phyloP scores from a whole-genome alignment of 495 filamentous ascomycete genomes.

The Lophiotrema nucula region DNA sequence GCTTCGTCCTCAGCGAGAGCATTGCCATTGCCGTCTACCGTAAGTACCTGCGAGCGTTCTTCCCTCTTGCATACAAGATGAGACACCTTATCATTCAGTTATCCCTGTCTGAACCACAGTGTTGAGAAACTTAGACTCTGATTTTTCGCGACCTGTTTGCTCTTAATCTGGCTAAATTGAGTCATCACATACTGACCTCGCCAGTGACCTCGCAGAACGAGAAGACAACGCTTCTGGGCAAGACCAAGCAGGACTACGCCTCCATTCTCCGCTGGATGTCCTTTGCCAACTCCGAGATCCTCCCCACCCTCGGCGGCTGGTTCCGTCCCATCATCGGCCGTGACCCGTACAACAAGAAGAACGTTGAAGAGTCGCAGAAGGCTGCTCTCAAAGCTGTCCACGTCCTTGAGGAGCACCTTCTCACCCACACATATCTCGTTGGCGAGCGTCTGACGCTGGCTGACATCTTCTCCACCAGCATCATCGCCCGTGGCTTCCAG shows the following conservation, averaged over 20 bases:
- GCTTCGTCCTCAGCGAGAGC: slow-evolving; percentile 81
- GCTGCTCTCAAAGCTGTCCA: slow-evolving; percentile 61
- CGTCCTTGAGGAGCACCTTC: slow-evolving; percentile 82
- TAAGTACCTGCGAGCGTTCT: slow-evolving; percentile 54
- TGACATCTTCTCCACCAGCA: slow-evolving; percentile 77
- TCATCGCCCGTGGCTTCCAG: slow-evolving; percentile 82
- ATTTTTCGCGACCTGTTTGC: slow-evolving; percentile 39
- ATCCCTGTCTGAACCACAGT: slow-evolving; percentile 95
- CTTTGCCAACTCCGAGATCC: slow-evolving; percentile 81
- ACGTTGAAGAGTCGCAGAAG: slow-evolving; percentile 74
- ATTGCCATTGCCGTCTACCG: slow-evolving; percentile 97
- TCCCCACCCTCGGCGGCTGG: slow-evolving; percentile 73
- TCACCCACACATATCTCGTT: slow-evolving; percentile 92
- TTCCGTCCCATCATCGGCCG: slow-evolving; percentile 83
- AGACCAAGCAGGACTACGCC: slow-evolving; percentile 99
- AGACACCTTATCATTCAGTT: slow-evolving; percentile 76
- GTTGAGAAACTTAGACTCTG: slow-evolving; percentile 77
- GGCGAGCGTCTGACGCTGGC: slow-evolving; percentile 96
- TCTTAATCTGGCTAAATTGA: slow-evolving; percentile 45
- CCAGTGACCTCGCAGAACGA: slow-evolving; percentile 98
- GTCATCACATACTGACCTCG: slow-evolving; percentile 29
- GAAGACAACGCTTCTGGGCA: slow-evolving; percentile 97
- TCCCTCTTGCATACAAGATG: slow-evolving; percentile 60
- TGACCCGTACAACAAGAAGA: slow-evolving; percentile 96
- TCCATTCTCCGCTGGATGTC: slow-evolving; percentile 98